Conservation (phyloP, 495 filamentous ascomycete species). For the Pyrenula aspistea region DNA sequence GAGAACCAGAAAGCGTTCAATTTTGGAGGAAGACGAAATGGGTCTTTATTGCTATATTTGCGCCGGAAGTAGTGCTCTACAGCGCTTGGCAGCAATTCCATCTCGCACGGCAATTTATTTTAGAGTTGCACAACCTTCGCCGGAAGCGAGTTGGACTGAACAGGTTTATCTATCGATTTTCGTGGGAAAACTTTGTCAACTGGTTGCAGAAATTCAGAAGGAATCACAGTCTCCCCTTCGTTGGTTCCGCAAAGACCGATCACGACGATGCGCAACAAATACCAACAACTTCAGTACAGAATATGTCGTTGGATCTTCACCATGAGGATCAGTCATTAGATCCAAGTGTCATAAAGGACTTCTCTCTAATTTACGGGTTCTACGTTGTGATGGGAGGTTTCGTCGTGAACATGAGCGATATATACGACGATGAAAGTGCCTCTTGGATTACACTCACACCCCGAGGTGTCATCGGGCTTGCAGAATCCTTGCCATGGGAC, state of each 20-base stretch:
- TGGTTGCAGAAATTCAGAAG: not conserved
- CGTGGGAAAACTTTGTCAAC: not conserved
- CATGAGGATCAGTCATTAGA: no score
- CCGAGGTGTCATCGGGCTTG: no score
- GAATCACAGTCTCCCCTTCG: not conserved
- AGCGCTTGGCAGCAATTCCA: conserved; percentile 1
- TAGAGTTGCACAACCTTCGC: not conserved
- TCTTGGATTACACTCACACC: conserved; percentile 13
- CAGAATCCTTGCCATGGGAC: no score
- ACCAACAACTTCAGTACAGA: no score
- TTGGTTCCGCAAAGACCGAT: not conserved
- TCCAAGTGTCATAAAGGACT: not conserved
- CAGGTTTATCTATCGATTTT: not conserved
- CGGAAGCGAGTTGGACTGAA: not conserved
- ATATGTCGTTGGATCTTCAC: no score
- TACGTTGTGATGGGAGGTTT: conserved; percentile 16
- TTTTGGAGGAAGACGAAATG: conserved; percentile 1
- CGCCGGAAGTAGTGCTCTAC: conserved; percentile 8
- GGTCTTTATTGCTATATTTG: conserved; percentile 3
- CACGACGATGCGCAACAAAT: not conserved
- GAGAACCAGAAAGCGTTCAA: not conserved
- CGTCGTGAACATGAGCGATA: conserved; percentile 3
- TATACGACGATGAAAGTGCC: no score
- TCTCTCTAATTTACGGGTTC: conserved; percentile 3
- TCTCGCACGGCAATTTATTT: not conserved